phyloP scores from a whole-genome alignment of 169 alveolate genomes.

The Plasmodium inui region DNA sequence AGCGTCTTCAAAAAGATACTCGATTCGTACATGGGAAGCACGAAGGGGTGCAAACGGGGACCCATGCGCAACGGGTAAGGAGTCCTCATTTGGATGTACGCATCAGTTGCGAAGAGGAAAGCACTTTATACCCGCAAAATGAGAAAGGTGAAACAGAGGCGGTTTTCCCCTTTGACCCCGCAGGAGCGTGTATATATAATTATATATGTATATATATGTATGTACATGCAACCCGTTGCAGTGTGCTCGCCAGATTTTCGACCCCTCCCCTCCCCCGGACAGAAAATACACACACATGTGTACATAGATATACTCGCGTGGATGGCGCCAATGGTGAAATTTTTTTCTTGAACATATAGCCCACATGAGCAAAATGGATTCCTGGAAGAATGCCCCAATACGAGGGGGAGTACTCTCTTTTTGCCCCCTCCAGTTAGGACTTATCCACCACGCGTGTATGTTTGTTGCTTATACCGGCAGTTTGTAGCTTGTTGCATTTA shows the following conservation, averaged over 20 bases:
- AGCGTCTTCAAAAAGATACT: slow-evolving; percentile 17
- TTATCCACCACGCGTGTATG: not conserved
- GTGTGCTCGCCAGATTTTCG: not conserved
- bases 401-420: not conserved
- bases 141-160: not conserved
- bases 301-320: not conserved
- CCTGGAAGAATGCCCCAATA: not conserved
- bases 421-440: not conserved
- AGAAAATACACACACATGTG: not conserved
- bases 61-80: not conserved
- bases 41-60: not conserved
- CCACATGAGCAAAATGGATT: not conserved
- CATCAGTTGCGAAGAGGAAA: not conserved
- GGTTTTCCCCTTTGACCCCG: not conserved
- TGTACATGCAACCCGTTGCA: not conserved
- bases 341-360: too few relatives aligned
- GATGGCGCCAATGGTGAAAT: not conserved
- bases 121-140: not conserved
- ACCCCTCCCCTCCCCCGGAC: not conserved
- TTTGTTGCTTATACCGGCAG: not conserved
- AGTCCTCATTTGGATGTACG: not conserved
- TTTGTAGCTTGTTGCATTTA: not conserved
- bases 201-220: not conserved
- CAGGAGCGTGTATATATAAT: not conserved
- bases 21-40: not conserved